Conservation (phyloP, 208 protist species). For the Trypanosoma scelopori region DNA sequence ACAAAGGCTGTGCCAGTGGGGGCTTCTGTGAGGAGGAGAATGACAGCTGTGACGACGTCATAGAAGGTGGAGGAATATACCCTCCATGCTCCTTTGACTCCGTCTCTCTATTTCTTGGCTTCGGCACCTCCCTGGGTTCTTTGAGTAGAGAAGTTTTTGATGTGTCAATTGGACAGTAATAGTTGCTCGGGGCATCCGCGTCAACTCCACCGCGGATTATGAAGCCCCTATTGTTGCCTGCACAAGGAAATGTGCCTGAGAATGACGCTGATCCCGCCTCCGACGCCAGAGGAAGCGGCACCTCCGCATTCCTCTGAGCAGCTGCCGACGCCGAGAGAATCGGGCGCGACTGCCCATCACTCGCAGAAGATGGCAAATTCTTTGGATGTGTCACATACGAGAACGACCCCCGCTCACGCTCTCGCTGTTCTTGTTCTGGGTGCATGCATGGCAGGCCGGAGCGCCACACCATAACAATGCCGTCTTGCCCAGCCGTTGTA, state of each 20-base stretch:
- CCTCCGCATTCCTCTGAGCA: background rate
- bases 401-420: too few relatives aligned
- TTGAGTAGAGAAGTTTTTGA: background rate
- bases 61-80: background rate
- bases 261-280: background rate
- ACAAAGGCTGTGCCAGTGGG: conserved; percentile 22
- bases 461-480: conserved; percentile 82
- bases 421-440: background rate
- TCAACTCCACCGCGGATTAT: background rate
- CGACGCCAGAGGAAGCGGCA: conserved; percentile 3
- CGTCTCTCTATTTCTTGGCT: background rate
- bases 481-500: conserved; percentile 68
- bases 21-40: conserved; percentile 21
- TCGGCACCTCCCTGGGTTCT: background rate
- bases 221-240: background rate
- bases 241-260: background rate
- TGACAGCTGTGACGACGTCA: conserved; percentile 1
- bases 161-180: conserved; percentile 13
- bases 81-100: background rate
- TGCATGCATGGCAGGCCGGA: conserved; percentile 44
- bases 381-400: conserved; percentile 5
- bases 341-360: background rate
- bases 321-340: background rate
- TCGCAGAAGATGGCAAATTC: background rate
- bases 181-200: background rate